A percentile compares a stretch with the other conserved stretches of the same genome.
These are phyloP conservation scores for Periconia macrospinosa DNA, from an alignment of 2,329 filamentous ascomycete genomes.

Conservation along the genomic window DNA sequence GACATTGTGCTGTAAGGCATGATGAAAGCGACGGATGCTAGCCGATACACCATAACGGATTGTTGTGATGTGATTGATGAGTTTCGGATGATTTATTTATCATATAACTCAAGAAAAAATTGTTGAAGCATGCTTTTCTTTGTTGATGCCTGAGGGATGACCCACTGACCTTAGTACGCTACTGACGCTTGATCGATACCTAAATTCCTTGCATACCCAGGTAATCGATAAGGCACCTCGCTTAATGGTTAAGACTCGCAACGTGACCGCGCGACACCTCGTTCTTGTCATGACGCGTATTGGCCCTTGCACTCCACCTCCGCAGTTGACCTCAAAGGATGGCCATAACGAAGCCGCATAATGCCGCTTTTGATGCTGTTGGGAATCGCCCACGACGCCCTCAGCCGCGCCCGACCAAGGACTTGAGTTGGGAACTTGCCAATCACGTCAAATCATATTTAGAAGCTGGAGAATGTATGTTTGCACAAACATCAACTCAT, in stretches of 20 bases:
- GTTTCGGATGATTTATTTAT: not conserved
- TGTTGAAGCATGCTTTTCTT: not conserved
- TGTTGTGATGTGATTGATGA: not conserved
- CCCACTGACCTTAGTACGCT: too few relatives aligned
- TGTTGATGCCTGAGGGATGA: too few relatives aligned
- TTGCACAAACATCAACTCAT: not conserved
- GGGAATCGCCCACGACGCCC: slow-evolving; percentile 26
- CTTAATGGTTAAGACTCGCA: not conserved
- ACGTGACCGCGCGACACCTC: slow-evolving; percentile 5
- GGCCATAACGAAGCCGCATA: slow-evolving; percentile 1
- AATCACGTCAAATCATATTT: slow-evolving; percentile 43
- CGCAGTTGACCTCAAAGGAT: not conserved
- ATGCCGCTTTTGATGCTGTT: slow-evolving; percentile 24
- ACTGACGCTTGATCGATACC: too few relatives aligned
- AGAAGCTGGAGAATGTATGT: slow-evolving; percentile 36
- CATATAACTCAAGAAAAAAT: not conserved
- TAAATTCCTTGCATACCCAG: too few relatives aligned
- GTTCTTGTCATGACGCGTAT: not conserved
- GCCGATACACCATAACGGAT: slow-evolving; percentile 16
- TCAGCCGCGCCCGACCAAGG: slow-evolving; percentile 33
- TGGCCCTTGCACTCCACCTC: not conserved
- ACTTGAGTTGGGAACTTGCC: slow-evolving; percentile 36
- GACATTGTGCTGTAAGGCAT: slow-evolving; percentile 6
- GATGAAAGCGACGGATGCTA: slow-evolving; percentile 31
- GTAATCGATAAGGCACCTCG: not conserved